Base-by-base conservation (phyloP, 306 rosid species). In the Pterocarpus macrocarpus region DNA sequence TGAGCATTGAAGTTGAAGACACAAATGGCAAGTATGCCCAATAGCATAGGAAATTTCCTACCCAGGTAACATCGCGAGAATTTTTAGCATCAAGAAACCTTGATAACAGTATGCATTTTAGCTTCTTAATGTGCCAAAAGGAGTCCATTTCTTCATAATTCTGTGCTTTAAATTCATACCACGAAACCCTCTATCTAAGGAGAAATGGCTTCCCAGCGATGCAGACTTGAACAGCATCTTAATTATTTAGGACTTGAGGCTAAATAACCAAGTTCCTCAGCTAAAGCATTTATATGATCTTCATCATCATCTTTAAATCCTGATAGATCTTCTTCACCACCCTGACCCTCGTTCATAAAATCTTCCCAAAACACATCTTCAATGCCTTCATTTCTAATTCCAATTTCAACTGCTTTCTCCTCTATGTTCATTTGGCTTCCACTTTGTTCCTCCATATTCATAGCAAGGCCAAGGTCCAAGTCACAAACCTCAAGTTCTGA, bases 361-460 rank as follows among this genome's bases (percentile, higher is more conserved):
- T 84, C 85, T 83, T 85, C 59, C 97, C 95, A 93, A 76, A 89
- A 87, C 15, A 83, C 78, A 5, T 84, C 85, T 49, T 81, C 88
- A 75, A 79, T 73, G 8, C 78, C 80, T 81, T 70, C 79, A 52
- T 66, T 78, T 67, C 65, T 73, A 68, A 66, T 53, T 74, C 69
- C 88, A 76, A 65, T 12, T 59, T 79, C 77, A 56, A 55, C 4
- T 7, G 3, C 44, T 9, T 69, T 67, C 62, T 76, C 64, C 33
- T 59, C 70, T 41, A 47, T 3, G 50, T 44, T 49, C 65, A 50
- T 56, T 15, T 76, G 84, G 34, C 56, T 81, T 43, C 62, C 78
- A 58, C 61, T 35, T 47, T 41, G 6, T 35, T 77, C 85, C 53
- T 39, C 78, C 38, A 87, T 30, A 62, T 69, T 81, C 41, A 78